A percentile compares a stretch with the other conserved stretches of the same genome.
Conservation (phyloP, 2,329 filamentous ascomycete species). For the Penicillium paneum region DNA sequence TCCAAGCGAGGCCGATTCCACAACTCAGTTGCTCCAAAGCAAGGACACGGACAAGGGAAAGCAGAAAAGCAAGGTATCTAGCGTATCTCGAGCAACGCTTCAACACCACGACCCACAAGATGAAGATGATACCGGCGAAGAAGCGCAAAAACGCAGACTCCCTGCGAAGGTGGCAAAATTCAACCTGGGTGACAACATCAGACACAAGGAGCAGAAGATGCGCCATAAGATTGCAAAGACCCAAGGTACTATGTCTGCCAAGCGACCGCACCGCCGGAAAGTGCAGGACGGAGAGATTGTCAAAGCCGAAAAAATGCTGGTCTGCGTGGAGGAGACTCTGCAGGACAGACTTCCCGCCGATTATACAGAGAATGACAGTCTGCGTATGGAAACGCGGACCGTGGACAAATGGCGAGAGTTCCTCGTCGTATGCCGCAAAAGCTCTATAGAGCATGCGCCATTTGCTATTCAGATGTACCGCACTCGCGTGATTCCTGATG, state of each 20-base stretch:
- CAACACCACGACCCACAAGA: constrained; percentile 36
- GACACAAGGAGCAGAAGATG: constrained; percentile 41
- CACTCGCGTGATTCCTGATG: constrained; percentile 60
- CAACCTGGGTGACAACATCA: constrained; percentile 45
- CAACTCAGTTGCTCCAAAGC: constrained; percentile 32
- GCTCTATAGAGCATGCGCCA: constrained; percentile 52
- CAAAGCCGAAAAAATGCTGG: constrained; percentile 67
- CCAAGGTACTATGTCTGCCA: constrained; percentile 34
- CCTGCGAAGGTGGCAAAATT: constrained; percentile 42
- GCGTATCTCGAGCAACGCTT: constrained; percentile 21
- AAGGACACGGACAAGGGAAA: constrained; percentile 24
- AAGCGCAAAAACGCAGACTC: constrained; percentile 17
- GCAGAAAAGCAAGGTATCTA: constrained; percentile 15
- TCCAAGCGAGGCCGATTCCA: constrained; percentile 34
- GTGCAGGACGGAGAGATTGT: constrained; percentile 59
- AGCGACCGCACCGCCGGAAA: constrained; percentile 36
- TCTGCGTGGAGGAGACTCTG: constrained; percentile 56
- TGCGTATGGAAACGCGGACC: constrained; percentile 56
- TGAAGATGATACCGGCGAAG: constrained; percentile 17
- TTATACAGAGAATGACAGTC: constrained; percentile 62
- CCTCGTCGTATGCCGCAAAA: constrained; percentile 59
- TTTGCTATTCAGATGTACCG: constrained; percentile 61
- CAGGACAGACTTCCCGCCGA: constrained; percentile 55
- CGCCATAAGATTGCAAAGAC: constrained; percentile 39
- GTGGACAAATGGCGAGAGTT: constrained; percentile 66